A percentile compares a stretch with the other conserved stretches of the same genome.
These are phyloP conservation scores for Metarhizium album DNA, from an alignment of 2,329 filamentous ascomycete genomes.

Conservation along the genomic window DNA sequence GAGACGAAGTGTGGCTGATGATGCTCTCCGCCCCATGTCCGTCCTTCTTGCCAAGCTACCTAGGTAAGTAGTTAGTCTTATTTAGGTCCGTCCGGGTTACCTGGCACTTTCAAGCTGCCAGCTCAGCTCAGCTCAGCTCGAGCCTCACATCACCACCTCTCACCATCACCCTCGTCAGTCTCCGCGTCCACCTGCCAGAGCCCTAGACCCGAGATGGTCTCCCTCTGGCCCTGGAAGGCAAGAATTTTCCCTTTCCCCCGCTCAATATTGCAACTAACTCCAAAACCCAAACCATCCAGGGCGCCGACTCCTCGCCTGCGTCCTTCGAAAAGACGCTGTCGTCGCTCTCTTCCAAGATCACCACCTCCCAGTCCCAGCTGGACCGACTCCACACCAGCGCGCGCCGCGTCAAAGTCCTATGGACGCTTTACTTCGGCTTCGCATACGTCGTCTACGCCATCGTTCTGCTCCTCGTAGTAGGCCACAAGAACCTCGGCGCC, in stretches of 20 bases:
- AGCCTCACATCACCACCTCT: background rate
- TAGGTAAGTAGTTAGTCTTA: no score
- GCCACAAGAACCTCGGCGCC: constrained; percentile 65
- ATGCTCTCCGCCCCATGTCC: background rate
- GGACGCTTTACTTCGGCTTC: constrained; percentile 83
- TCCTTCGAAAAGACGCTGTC: constrained; percentile 89
- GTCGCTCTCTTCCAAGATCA: constrained; percentile 71
- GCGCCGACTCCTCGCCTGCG: constrained; percentile 70
- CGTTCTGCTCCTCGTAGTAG: constrained; percentile 74
- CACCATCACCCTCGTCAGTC: background rate
- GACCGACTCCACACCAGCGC: constrained; percentile 62
- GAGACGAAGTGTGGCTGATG: background rate
- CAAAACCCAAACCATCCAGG: constrained; percentile 34
- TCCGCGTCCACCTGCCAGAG: background rate
- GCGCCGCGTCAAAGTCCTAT: constrained; percentile 71
- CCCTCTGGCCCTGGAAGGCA: constrained; percentile 14
- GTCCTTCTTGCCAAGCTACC: background rate
- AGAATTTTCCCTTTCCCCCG: background rate
- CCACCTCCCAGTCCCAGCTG: constrained; percentile 59
- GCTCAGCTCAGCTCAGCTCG: background rate
- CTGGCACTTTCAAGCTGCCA: background rate
- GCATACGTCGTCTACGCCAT: constrained; percentile 81
- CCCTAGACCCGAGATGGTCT: constrained; percentile 9
- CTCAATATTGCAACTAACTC: background rate
- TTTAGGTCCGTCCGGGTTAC: no score